Base-by-base conservation (phyloP, 768 basidiomycete genomes). In the Macrolepiota dolichaula region DNA sequence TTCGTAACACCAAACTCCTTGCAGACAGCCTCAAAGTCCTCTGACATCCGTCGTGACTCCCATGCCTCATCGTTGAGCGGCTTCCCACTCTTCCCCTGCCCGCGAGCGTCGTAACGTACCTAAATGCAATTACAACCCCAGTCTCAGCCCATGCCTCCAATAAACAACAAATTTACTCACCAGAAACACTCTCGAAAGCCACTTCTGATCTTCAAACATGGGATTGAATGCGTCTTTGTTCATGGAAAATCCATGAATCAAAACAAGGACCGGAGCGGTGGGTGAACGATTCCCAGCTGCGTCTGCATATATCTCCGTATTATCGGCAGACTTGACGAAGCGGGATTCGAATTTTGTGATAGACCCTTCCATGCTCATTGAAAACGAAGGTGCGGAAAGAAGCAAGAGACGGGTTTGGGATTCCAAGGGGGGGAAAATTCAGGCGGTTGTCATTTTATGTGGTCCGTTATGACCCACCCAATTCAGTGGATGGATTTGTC, bases 191-290 rank as follows among this genome's bases (percentile, higher is more conserved):
- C 62, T 59, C 17, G 66, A 61, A 19, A 63, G 57, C 65, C 74
- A 68, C 49, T 61, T 55, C 2, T 66, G 61, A 62, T 74, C 73
- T 12, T 54, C 49, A 64, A 77, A 76, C 49, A 74, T 70, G 51
- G 67, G 63, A 53, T 76, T 74, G 59, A 73, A 78, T 15, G 63
- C 68, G 19, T 68, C 55, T 17, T 65, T 57, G 25, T 68, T 67
- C 58, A 72, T 67, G 5, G 65, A 64, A 50, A 76, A 68, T 6
- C 77, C 77, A 57, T 73, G 77, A 11, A 76, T 69, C 62, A 76
- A 73, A 42, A 78, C 70, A 37, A 78, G 51, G 22, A 68, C 63
- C 24, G 71, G 74, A 49, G 72, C 71, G 9, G 65, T 51, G 12
- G 71, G 22, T 11, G 52, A 54, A 13, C 36, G 66, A 59, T 76